Evolutionary conservation across 208 protist species (phyloP).

Genomic region (Porcisia deanei): DNA sequence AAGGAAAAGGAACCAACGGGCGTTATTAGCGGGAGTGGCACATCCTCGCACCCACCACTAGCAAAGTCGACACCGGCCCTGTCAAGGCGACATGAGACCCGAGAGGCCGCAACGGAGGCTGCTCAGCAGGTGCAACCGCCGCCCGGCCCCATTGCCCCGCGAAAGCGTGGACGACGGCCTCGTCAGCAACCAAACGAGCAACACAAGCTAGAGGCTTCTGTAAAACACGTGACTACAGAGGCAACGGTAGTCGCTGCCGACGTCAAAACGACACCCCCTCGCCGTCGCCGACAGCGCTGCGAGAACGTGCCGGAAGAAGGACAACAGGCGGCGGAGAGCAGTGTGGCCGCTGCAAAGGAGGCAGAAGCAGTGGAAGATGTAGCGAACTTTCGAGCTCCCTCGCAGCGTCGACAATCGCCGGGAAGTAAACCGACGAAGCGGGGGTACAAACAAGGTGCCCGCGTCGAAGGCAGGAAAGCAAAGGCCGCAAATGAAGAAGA

Average conservation of each 20-base stretch:
- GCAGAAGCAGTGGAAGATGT: background rate
- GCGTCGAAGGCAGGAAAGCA: background rate
- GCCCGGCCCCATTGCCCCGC: background rate
- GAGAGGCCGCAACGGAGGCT: background rate
- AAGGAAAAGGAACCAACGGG: background rate
- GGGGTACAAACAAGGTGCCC: background rate
- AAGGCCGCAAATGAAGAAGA: background rate
- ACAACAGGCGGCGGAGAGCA: background rate
- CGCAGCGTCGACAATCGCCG: background rate
- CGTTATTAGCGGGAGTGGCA: background rate
- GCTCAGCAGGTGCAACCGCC: background rate
- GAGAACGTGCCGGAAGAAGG: background rate
- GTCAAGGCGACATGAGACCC: background rate
- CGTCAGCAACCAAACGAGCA: background rate
- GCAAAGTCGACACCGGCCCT: background rate
- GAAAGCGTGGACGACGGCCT: background rate
- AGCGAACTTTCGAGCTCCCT: background rate
- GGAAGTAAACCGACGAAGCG: background rate
- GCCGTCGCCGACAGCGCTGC: constrained; percentile 2
- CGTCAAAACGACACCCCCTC: background rate
- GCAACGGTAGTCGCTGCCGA: background rate
- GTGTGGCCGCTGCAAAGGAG: background rate
- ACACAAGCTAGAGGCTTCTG: background rate
- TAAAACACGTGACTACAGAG: background rate
- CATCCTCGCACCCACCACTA: background rate